Percentiles rank a stretch among this genome's conserved stretches.
phyloP scores from a whole-genome alignment of 2,329 filamentous ascomycete genomes.

The Fusarium pseudocircinatum region DNA sequence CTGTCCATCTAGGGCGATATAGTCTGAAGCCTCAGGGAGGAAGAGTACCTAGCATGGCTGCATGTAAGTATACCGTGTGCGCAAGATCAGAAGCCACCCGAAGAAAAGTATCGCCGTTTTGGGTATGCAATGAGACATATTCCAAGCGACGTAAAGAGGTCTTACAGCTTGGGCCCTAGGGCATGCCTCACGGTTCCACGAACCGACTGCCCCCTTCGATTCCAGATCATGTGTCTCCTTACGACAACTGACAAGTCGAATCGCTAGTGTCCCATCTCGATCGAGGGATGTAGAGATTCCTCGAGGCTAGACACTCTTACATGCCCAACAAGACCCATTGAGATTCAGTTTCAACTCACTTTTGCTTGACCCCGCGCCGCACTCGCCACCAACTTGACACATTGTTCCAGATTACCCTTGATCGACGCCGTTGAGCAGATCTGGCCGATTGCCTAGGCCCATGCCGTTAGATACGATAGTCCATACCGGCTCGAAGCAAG shows the following conservation, averaged over 20 bases:
- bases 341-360: conserved; percentile 58
- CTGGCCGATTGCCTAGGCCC: conserved; percentile 80
- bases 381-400: conserved; percentile 74
- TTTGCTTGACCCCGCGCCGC: conserved; percentile 82
- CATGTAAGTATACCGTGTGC: conserved; percentile 39
- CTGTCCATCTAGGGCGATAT: conserved; percentile 75
- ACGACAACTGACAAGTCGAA: conserved; percentile 7
- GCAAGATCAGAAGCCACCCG: conserved; percentile 1
- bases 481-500: conserved; percentile 27
- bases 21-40: conserved; percentile 91
- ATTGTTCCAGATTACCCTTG: conserved; percentile 81
- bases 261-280: conserved; percentile 17
- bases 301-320: conserved; percentile 9
- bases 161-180: conserved; percentile 21
- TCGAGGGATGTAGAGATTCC: conserved; percentile 24
- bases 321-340: conserved; percentile 2
- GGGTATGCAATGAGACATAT: background rate
- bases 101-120: conserved; percentile 28
- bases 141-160: conserved; percentile 6
- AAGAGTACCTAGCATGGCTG: conserved; percentile 72
- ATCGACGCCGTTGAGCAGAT: conserved; percentile 86
- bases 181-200: conserved; percentile 34
- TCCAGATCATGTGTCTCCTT: background rate
- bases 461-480: conserved; percentile 10
- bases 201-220: conserved; percentile 20